A percentile compares a stretch with the other conserved stretches of the same genome.
These are phyloP conservation scores for Sophora flavescens DNA, from an alignment of 306 rosid genomes.

Conservation along the genomic window DNA sequence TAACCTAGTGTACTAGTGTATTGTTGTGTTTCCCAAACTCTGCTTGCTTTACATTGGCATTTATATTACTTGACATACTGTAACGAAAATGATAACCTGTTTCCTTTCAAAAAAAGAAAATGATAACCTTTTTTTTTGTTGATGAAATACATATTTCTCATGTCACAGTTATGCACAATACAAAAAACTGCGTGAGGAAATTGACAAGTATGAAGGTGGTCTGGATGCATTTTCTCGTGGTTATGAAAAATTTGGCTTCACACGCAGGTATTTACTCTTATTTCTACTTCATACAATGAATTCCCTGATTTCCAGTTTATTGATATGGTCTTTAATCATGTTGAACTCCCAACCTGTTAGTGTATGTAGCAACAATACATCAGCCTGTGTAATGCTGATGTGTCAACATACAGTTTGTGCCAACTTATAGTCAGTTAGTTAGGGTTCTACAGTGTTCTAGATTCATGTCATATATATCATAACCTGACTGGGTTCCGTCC, in stretches of 20 bases:
- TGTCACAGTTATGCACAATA: slow-evolving; percentile 76
- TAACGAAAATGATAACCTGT: slow-evolving; percentile 28
- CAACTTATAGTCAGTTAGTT: background rate
- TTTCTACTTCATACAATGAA: background rate
- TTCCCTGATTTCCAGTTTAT: slow-evolving; percentile 22
- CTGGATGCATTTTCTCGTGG: slow-evolving; percentile 95
- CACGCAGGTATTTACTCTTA: slow-evolving; percentile 69
- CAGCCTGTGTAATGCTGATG: too few relatives aligned
- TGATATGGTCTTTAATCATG: slow-evolving; percentile 29
- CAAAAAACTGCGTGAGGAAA: slow-evolving; percentile 73
- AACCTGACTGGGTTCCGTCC: background rate
- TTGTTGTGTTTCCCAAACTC: slow-evolving; percentile 22
- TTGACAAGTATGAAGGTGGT: slow-evolving; percentile 93
- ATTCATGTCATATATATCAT: background rate
- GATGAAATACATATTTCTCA: slow-evolving; percentile 37
- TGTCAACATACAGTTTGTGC: too few relatives aligned
- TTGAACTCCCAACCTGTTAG: background rate
- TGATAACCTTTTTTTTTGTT: slow-evolving; percentile 18
- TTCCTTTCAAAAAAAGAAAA: background rate
- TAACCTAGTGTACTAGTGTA: slow-evolving; percentile 22
- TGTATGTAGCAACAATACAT: too few relatives aligned
- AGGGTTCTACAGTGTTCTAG: background rate
- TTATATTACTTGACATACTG: slow-evolving; percentile 5
- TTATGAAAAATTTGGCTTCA: slow-evolving; percentile 92
- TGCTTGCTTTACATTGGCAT: slow-evolving; percentile 33